Evolutionary conservation across 1,284 basidiomycete genomes (phyloP).

Genomic region (Leucoagaricus sp.): DNA sequence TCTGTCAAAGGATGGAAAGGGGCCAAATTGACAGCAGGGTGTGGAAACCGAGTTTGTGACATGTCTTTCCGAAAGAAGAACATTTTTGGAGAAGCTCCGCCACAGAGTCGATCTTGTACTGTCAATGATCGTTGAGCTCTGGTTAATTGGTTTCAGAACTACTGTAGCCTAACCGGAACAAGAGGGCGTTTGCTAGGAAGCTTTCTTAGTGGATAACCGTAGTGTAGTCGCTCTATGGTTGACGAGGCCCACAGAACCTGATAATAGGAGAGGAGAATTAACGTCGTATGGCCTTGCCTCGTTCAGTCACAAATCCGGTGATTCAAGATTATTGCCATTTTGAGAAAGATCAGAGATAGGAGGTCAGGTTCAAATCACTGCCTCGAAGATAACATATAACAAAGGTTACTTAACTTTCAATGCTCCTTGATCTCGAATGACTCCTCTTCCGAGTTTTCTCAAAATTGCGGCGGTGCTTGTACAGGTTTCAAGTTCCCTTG

Average conservation of each 20-base stretch:
- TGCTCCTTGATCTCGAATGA: background rate
- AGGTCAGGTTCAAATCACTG: constrained; percentile 2
- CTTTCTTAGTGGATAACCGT: too few species aligned
- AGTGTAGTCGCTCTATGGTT: too few species aligned
- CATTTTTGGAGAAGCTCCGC: too few species aligned
- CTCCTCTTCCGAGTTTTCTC: background rate
- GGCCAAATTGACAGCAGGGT: constrained; percentile 12
- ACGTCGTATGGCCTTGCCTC: background rate
- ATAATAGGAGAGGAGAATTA: too few species aligned
- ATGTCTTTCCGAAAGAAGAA: background rate
- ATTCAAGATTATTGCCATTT: background rate
- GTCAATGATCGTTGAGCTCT: too few species aligned
- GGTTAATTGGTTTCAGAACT: too few species aligned
- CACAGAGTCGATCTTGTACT: background rate
- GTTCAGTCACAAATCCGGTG: background rate
- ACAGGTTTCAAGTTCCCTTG: background rate
- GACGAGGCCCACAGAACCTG: too few species aligned
- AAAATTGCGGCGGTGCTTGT: background rate
- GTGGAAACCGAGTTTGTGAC: constrained; percentile 1
- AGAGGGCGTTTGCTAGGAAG: too few species aligned
- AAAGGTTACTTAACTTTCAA: background rate
- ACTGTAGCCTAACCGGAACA: too few species aligned
- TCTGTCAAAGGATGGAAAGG: background rate
- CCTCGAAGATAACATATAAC: constrained; percentile 7
- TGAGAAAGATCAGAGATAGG: background rate